These are phyloP conservation scores for Kluyveromyces sp. DNA, from an alignment of 1,139 yeast species.

Conservation along the genomic window DNA sequence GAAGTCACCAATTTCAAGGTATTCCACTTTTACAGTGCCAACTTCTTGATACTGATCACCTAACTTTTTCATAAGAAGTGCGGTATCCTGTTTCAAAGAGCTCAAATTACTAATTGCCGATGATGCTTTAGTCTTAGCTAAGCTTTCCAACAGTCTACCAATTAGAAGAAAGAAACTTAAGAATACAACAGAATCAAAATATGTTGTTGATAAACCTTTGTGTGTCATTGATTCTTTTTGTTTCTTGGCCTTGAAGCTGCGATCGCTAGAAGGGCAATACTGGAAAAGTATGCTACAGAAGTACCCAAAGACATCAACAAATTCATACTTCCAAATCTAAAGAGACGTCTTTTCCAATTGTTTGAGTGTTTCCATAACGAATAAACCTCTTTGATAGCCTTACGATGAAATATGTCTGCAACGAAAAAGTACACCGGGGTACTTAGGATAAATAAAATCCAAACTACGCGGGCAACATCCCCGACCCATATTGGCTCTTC, in stretches of 20 bases:
- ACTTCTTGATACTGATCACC: slow-evolving; percentile 28
- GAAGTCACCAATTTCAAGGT: slow-evolving; percentile 56
- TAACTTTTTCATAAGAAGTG: slow-evolving; percentile 38
- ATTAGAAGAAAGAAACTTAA: slow-evolving; percentile 61
- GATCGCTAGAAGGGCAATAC: slow-evolving; percentile 48
- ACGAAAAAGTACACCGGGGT: slow-evolving; percentile 72
- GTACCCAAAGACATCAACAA: slow-evolving; percentile 67
- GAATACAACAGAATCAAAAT: slow-evolving; percentile 74
- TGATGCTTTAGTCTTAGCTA: slow-evolving; percentile 60
- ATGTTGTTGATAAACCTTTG: slow-evolving; percentile 53
- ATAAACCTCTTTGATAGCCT: slow-evolving; percentile 52
- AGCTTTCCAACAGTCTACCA: slow-evolving; percentile 61
- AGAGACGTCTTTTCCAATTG: slow-evolving; percentile 47
- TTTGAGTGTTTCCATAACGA: slow-evolving; percentile 52
- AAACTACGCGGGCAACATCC: slow-evolving; percentile 51
- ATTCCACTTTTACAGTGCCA: slow-evolving; percentile 39
- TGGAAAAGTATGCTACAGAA: slow-evolving; percentile 60
- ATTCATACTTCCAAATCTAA: slow-evolving; percentile 74
- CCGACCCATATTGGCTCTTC: slow-evolving; percentile 61
- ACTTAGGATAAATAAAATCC: slow-evolving; percentile 57
- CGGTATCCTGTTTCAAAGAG: slow-evolving; percentile 42
- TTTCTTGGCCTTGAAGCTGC: slow-evolving; percentile 36
- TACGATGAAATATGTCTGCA: slow-evolving; percentile 63
- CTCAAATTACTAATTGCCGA: slow-evolving; percentile 52
- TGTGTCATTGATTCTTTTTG: slow-evolving; percentile 1